These are phyloP conservation scores for Aureobasidium sp. DNA, from an alignment of 2,329 filamentous ascomycete species.

Conservation along the genomic window DNA sequence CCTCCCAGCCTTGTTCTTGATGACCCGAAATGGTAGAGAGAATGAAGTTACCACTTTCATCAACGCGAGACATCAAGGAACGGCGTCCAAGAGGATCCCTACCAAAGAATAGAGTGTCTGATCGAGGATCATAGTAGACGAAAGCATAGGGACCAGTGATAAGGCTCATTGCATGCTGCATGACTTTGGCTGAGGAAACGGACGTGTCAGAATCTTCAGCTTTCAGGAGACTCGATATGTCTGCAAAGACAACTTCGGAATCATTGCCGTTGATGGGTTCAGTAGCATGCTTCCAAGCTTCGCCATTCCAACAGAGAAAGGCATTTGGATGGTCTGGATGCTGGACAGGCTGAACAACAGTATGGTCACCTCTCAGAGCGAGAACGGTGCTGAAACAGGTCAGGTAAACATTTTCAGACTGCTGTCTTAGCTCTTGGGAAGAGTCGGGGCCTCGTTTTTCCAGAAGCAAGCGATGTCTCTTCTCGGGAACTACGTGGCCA, in stretches of 20 bases:
- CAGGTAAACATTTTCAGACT: slow-evolving; percentile 28
- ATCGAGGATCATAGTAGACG: slow-evolving; percentile 63
- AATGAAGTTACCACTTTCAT: slow-evolving; percentile 44
- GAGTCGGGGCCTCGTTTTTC: slow-evolving; percentile 26
- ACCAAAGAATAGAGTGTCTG: slow-evolving; percentile 64
- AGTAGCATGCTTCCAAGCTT: slow-evolving; percentile 71
- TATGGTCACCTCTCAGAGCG: slow-evolving; percentile 68
- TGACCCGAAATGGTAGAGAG: slow-evolving; percentile 65
- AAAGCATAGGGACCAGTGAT: slow-evolving; percentile 75
- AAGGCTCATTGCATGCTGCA: slow-evolving; percentile 15
- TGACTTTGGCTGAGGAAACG: not conserved
- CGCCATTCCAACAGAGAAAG: slow-evolving; percentile 92
- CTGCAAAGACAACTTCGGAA: slow-evolving; percentile 57
- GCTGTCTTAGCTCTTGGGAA: not conserved
- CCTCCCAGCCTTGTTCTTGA: slow-evolving; percentile 51
- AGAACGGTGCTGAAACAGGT: slow-evolving; percentile 77
- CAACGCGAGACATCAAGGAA: slow-evolving; percentile 58
- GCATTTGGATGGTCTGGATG: slow-evolving; percentile 47
- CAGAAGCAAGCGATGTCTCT: slow-evolving; percentile 19
- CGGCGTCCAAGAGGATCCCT: slow-evolving; percentile 81
- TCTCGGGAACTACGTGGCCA: slow-evolving; percentile 18
- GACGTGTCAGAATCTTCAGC: slow-evolving; percentile 17
- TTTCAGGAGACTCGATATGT: slow-evolving; percentile 34
- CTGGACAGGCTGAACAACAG: slow-evolving; percentile 66
- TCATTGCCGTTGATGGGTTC: slow-evolving; percentile 65